These are phyloP conservation scores for Colletotrichum chrysophilum DNA, from an alignment of 2,329 filamentous ascomycete genomes.

Conservation along the genomic window DNA sequence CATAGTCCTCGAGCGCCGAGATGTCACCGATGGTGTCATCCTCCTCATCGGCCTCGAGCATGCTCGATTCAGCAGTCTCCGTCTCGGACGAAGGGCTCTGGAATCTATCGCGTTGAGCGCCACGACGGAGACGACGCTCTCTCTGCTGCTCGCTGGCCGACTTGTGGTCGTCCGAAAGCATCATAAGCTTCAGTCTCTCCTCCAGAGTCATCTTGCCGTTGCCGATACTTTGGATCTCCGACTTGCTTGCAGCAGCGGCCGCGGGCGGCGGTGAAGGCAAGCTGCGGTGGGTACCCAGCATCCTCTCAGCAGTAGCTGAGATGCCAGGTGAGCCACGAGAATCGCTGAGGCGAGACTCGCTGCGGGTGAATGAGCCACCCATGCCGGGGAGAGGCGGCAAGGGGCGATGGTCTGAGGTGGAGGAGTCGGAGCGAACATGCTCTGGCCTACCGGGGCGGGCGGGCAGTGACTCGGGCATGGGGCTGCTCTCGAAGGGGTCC, in stretches of 20 bases:
- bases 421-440: constrained; percentile 72
- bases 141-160: constrained; percentile 69
- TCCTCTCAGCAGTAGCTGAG: constrained; percentile 74
- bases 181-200: constrained; percentile 87
- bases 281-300: constrained; percentile 68
- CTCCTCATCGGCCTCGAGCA: constrained; percentile 51
- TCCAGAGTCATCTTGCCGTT: constrained; percentile 82
- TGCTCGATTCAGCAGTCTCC: constrained; percentile 33
- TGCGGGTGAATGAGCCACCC: constrained; percentile 39
- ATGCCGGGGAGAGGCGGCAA: constrained; percentile 83
- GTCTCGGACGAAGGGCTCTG: constrained; percentile 48
- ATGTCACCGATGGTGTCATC: constrained; percentile 67
- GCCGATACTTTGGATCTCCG: constrained; percentile 78
- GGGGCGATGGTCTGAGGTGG: constrained; percentile 78
- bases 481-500: constrained; percentile 75
- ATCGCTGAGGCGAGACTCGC: constrained; percentile 55
- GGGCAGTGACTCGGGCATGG: constrained; percentile 62
- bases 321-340: constrained; percentile 67
- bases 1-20: constrained; percentile 65
- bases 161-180: constrained; percentile 75
- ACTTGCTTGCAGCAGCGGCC: constrained; percentile 70
- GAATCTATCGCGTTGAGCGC: constrained; percentile 55
- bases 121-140: constrained; percentile 72
- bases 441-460: constrained; percentile 53
- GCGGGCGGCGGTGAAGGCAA: constrained; percentile 78